These are phyloP conservation scores for Thielaviopsis ethacetica DNA, from an alignment of 2,329 filamentous ascomycete species.

Conservation along the genomic window DNA sequence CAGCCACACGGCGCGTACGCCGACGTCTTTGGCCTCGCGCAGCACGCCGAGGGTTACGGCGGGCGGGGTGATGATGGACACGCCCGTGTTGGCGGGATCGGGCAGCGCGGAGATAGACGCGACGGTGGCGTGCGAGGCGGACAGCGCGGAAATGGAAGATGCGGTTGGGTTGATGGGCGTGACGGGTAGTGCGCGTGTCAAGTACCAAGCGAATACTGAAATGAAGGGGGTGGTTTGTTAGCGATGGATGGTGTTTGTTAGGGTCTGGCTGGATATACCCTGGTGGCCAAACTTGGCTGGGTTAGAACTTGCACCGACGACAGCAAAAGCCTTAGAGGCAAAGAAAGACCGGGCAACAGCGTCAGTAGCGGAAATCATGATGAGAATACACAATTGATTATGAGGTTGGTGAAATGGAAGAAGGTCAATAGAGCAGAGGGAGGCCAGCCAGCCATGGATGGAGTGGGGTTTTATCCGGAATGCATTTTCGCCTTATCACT, in stretches of 20 bases:
- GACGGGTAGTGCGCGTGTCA: slow-evolving; percentile 55
- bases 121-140: slow-evolving; percentile 40
- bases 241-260: not conserved
- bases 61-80: slow-evolving; percentile 82
- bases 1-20: slow-evolving; percentile 65
- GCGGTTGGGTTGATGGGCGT: slow-evolving; percentile 70
- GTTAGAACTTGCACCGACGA: slow-evolving; percentile 79
- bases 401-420: not conserved
- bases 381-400: not conserved
- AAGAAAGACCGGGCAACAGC: slow-evolving; percentile 68
- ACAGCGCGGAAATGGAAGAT: slow-evolving; percentile 42
- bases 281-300: slow-evolving; percentile 77
- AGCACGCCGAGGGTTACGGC: slow-evolving; percentile 57
- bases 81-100: slow-evolving; percentile 50
- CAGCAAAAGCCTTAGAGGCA: slow-evolving; percentile 61
- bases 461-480: not conserved
- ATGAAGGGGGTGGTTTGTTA: not conserved
- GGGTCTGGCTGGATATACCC: slow-evolving; percentile 32
- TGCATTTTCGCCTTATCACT: not conserved
- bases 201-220: slow-evolving; percentile 81
- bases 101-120: slow-evolving; percentile 48
- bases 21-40: slow-evolving; percentile 57
- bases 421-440: no score
- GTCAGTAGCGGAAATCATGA: slow-evolving; percentile 27
- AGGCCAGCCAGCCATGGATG: no score